Conservation (phyloP, 371 early-diverging fungal species). For the Rhizopus stolonifer region DNA sequence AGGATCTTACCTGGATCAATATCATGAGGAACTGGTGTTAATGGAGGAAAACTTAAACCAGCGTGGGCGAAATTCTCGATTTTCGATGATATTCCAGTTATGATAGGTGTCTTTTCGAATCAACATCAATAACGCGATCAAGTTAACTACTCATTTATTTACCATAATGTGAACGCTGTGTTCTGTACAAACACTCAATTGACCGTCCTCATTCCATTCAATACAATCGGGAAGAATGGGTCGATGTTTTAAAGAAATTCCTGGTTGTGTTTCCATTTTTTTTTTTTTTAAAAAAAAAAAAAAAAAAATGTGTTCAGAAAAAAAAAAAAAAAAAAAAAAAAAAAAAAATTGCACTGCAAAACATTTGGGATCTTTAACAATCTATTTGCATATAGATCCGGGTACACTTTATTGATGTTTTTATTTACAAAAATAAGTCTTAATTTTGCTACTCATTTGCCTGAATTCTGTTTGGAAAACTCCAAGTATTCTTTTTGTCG, state of each 20-base stretch:
- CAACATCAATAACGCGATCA: neutral
- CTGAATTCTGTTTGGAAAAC: slow-evolving; percentile 41
- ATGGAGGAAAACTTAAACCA: slow-evolving; percentile 9
- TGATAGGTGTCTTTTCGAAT: slow-evolving; percentile 26
- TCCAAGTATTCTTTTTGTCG: slow-evolving; percentile 49
- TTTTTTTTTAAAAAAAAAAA: neutral
- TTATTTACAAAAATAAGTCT: no score
- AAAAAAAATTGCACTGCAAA: no score
- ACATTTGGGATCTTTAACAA: no score
- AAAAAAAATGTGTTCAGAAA: neutral
- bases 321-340: no score
- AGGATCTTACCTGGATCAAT: neutral
- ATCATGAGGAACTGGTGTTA: neutral
- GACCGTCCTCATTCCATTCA: slow-evolving; percentile 28
- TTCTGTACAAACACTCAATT: slow-evolving; percentile 23
- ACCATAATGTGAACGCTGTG: slow-evolving; percentile 33
- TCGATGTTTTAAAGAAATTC: slow-evolving; percentile 11
- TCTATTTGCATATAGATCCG: no score
- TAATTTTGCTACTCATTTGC: no score
- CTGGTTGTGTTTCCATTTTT: slow-evolving; percentile 27
- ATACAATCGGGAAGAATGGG: slow-evolving; percentile 21
- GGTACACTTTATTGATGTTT: no score
- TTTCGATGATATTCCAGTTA: slow-evolving; percentile 28
- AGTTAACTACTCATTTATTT: neutral
- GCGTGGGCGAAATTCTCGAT: slow-evolving; percentile 19